Percentiles rank a stretch among this genome's conserved stretches.
Evolutionary conservation across 805 yeast genomes (phyloP).

Genomic region (Clavispora santaluciae): DNA sequence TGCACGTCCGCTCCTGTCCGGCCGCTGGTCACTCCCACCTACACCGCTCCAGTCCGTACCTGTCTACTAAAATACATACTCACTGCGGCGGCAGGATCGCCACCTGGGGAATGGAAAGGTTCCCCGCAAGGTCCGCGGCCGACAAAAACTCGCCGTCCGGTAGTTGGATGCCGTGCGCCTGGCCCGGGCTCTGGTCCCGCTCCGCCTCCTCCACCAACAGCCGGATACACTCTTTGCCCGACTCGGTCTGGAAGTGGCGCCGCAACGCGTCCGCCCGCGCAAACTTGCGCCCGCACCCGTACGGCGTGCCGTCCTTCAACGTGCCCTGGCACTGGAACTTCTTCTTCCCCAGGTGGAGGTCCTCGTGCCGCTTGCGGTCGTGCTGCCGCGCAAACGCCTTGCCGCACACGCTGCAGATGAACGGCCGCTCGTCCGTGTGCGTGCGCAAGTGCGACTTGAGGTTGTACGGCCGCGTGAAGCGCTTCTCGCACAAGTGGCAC

Average conservation of each 20-base stretch:
- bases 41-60: not conserved
- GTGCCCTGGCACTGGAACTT: slow-evolving; percentile 67
- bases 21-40: no score
- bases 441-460: slow-evolving; percentile 87
- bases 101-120: slow-evolving; percentile 23
- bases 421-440: slow-evolving; percentile 82
- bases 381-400: slow-evolving; percentile 61
- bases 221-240: slow-evolving; percentile 41
- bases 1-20: no score
- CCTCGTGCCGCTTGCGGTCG: slow-evolving; percentile 43
- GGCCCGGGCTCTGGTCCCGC: slow-evolving; percentile 17
- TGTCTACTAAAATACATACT: not conserved
- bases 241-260: slow-evolving; percentile 43
- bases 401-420: slow-evolving; percentile 66
- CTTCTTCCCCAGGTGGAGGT: slow-evolving; percentile 70
- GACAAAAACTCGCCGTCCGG: slow-evolving; percentile 17
- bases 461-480: slow-evolving; percentile 90
- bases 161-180: slow-evolving; percentile 14
- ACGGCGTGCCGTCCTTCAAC: slow-evolving; percentile 46
- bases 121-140: slow-evolving; percentile 2
- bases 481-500: slow-evolving; percentile 79
- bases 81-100: slow-evolving; percentile 38
- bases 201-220: slow-evolving; percentile 39
- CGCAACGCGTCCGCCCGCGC: slow-evolving; percentile 45
- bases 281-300: slow-evolving; percentile 43